Conservation (phyloP, 2,329 filamentous ascomycete genomes). For the Furcasterigmium sp. region DNA sequence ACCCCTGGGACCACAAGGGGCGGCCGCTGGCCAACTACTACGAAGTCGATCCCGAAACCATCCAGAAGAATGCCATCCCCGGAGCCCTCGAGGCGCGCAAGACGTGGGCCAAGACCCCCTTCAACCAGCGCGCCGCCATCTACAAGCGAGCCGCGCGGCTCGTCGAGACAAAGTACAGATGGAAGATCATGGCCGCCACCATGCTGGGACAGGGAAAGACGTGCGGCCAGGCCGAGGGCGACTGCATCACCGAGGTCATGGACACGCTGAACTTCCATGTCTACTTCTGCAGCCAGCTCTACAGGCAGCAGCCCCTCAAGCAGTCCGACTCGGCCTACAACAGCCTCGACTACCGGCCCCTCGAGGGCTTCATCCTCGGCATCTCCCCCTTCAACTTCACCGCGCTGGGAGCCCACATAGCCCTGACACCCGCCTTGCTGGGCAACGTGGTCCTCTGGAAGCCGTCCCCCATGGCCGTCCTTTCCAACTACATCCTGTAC, state of each 20-base stretch:
- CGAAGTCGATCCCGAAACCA: too few relatives aligned
- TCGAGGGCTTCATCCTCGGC: constrained; percentile 36
- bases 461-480: constrained; percentile 25
- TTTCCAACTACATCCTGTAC: constrained; percentile 27
- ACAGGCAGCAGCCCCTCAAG: constrained; percentile 26
- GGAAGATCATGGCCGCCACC: constrained; percentile 29
- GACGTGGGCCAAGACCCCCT: constrained; percentile 24
- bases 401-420: constrained; percentile 29
- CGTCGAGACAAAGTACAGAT: constrained; percentile 17
- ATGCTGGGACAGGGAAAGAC: constrained; percentile 37
- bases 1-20: too few relatives aligned
- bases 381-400: constrained; percentile 38
- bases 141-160: constrained; percentile 27
- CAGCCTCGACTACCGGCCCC: constrained; percentile 27
- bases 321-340: constrained; percentile 23
- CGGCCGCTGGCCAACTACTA: too few relatives aligned
- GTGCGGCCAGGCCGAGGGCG: constrained; percentile 31
- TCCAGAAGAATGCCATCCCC: too few relatives aligned
- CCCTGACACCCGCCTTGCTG: constrained; percentile 27
- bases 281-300: constrained; percentile 25
- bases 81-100: constrained; percentile 24
- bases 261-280: constrained; percentile 30
- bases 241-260: constrained; percentile 26
- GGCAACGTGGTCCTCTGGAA: constrained; percentile 38
- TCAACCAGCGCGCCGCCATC: constrained; percentile 28